Base-by-base conservation (phyloP, 768 basidiomycete species). In the Leccinum broughii region DNA sequence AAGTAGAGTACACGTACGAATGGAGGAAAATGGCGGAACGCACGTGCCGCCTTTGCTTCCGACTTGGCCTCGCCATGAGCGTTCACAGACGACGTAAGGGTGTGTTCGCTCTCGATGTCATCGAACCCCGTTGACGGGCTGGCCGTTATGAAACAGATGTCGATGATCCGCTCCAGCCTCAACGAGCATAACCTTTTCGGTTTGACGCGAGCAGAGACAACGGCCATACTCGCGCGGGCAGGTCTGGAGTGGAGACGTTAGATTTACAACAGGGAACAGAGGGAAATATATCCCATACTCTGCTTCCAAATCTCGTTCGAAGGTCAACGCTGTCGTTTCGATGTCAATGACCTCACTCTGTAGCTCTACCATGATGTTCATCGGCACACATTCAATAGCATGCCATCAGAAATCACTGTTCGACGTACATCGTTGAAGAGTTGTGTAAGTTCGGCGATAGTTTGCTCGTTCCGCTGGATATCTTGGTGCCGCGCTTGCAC, bases 401-500 rank as follows among this genome's bases (percentile, higher is more conserved):
- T 20, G 26, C 37, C 17, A 41, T 24, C 5, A 41, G 17, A 55
- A 35, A 39, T 17, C 39, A 13, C 4, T 15, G 15, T 6, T 54
- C 1, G 39, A 78, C 87, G 44, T 58, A 93, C 93, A 71, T 99
- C 96, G 71, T 93, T 94, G 80, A 98, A 97, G 67, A 99, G 79
- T 70, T 96, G 93, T 10, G 94, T 95, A 50, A 98, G 85, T 76
- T 98, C 93, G n/a, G 86, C 88, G 50, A 99, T 78, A 10, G 95
- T 98, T 77, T 85, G 84, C 75, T 98, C 95, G 68, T 98, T 98
- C 69, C 90, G 89, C 76, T 93, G 88, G 75, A 99, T 92, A 66
- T 99, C 95, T 73, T 90, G 91, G 70, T 98, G 94, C 61, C 96
- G 89, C 68, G 90, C 92, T 78, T 98, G 96, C 17, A 98, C 95